phyloP scores from a whole-genome alignment of 1,139 yeast species.

The Protomyces inundatus region DNA sequence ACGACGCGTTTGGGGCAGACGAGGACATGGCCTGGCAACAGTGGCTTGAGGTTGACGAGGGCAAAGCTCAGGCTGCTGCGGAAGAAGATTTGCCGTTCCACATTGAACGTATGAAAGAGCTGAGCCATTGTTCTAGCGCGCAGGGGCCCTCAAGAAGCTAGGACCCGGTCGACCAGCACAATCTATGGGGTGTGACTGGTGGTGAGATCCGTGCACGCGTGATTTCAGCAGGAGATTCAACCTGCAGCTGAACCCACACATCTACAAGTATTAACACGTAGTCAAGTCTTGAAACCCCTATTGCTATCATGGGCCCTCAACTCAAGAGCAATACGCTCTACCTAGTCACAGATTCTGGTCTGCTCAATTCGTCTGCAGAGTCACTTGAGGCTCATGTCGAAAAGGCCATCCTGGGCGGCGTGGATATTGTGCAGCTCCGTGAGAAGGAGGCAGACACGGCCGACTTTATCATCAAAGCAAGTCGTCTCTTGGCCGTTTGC shows the following conservation, averaged over 20 bases:
- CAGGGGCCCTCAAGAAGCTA: too few species aligned
- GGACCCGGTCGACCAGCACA: too few species aligned
- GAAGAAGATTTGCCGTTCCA: conserved; percentile 15
- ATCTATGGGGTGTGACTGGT: too few species aligned
- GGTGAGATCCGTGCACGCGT: background rate
- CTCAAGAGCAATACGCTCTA: conserved; percentile 50
- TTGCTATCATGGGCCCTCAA: background rate
- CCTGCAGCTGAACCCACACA: too few species aligned
- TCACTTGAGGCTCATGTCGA: conserved; percentile 51
- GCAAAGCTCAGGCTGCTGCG: conserved; percentile 51
- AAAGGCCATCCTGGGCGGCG: conserved; percentile 63
- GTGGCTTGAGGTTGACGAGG: conserved; percentile 77
- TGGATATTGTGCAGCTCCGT: conserved; percentile 73
- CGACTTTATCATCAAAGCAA: conserved; percentile 61
- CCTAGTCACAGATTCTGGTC: conserved; percentile 73
- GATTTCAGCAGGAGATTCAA: background rate
- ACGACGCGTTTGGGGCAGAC: conserved; percentile 74
- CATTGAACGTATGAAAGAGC: conserved; percentile 13
- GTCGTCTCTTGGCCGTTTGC: conserved; percentile 58
- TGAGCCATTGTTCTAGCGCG: background rate
- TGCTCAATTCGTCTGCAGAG: conserved; percentile 57
- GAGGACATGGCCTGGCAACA: conserved; percentile 81
- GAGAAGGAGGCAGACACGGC: conserved; percentile 70
- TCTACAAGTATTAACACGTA: too few species aligned
- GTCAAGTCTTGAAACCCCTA: too few species aligned